Evolutionary conservation across 2,329 filamentous ascomycete genomes (phyloP), one percentile per base, ranked within the genome.

Genomic region (Venturia pyrina): DNA sequence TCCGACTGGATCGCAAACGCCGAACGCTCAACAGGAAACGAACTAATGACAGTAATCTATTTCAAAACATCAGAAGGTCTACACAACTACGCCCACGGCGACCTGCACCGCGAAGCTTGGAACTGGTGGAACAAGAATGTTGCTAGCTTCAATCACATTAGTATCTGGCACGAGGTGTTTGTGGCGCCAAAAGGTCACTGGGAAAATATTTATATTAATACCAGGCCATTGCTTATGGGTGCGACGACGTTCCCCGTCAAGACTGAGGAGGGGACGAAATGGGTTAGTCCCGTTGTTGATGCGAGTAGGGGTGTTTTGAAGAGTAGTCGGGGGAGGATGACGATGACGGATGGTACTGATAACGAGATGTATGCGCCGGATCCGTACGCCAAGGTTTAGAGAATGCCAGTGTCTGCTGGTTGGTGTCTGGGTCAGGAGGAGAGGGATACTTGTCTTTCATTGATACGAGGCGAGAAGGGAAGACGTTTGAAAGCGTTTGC

Each of bases 141-240:
- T 24, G 74, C 75, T 57, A 70, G 77, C 34, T 68, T 74, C 50
- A 69, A 70, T 34, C 76, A 83, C 68, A 69, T 85, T 32, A 78
- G 78, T 5, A 80, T 85, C 68, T 85, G 77, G 67, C 84, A 87
- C 70, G 84, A 86, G 77, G 78, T 79, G 0, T 85, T 81, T 68
- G 73, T 77, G 34, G 78, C 80, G 5, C 77, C 77, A 0, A 72
- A 73, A 3, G 75, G 77, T 3, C 73, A 74, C 10, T 83, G 81
- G 73, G 83, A 86, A 77, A 79, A 75, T 1, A 75, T 85, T 28
- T 84, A 85, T 69, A 68, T 77, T 8, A 78, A 81, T 63, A 72
- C 69, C 28, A 71, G 76, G 66, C 73, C 73, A 0, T 73, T 70
- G 1, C 72, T 75, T 6, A 68, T 79, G 28, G 74, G 71, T 41